phyloP scores from a whole-genome alignment of 2,329 filamentous ascomycete species.

The Alternaria gaisen region DNA sequence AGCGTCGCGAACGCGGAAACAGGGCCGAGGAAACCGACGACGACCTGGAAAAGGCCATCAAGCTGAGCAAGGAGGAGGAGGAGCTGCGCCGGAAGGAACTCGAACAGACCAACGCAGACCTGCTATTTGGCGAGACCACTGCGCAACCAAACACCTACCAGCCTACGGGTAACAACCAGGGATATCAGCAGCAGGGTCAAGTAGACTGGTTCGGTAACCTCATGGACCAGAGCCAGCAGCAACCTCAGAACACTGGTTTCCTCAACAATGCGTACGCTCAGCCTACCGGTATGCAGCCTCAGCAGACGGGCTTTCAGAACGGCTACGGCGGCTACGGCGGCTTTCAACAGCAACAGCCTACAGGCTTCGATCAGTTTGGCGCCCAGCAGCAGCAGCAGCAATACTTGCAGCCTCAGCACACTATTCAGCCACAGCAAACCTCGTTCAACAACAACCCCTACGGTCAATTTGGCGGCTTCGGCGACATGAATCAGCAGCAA shows the following conservation, averaged over 20 bases:
- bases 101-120: slow-evolving; percentile 83
- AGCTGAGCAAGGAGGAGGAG: slow-evolving; percentile 93
- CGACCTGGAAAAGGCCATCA: slow-evolving; percentile 93
- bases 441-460: slow-evolving; percentile 61
- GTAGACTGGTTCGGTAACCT: slow-evolving; percentile 99
- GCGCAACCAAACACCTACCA: slow-evolving; percentile 74
- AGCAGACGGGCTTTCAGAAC: slow-evolving; percentile 73
- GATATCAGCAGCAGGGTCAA: slow-evolving; percentile 94
- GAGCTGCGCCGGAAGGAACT: slow-evolving; percentile 85
- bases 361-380: slow-evolving; percentile 69
- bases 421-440: slow-evolving; percentile 67
- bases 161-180: slow-evolving; percentile 91
- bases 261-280: slow-evolving; percentile 76
- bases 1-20: slow-evolving; percentile 67
- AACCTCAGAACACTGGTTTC: slow-evolving; percentile 72
- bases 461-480: slow-evolving; percentile 48
- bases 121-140: slow-evolving; percentile 84
- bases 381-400: slow-evolving; percentile 38
- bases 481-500: slow-evolving; percentile 41
- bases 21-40: slow-evolving; percentile 71
- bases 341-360: slow-evolving; percentile 65
- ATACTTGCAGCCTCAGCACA: slow-evolving; percentile 49
- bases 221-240: slow-evolving; percentile 71
- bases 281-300: slow-evolving; percentile 74
- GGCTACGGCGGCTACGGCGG: slow-evolving; percentile 71